A percentile compares a stretch with the other conserved stretches of the same genome.
These are phyloP conservation scores for Bolboschoenus planiculmis DNA, from an alignment of 176 grass and related monocot species.

Conservation along the genomic window DNA sequence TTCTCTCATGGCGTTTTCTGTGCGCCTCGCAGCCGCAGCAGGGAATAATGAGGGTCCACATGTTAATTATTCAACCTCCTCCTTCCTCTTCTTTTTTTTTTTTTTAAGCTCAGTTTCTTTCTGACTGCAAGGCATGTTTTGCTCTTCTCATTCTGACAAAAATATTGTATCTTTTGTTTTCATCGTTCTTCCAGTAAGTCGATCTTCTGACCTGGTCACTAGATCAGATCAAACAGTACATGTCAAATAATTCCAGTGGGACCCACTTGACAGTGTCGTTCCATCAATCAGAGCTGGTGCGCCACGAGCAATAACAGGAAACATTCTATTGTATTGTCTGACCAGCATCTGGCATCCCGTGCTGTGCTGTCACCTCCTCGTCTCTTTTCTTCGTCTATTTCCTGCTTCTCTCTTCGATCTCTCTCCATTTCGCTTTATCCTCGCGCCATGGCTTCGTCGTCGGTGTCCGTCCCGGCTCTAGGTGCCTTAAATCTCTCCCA, in stretches of 20 bases:
- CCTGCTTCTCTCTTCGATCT: not conserved
- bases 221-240: not conserved
- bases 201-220: not conserved
- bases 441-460: conserved; percentile 63
- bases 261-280: not conserved
- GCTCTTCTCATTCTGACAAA: not conserved
- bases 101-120: too few relatives aligned
- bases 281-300: not conserved
- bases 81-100: too few relatives aligned
- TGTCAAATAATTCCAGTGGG: not conserved
- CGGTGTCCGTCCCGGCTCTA: conserved; percentile 52
- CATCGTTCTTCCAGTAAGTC: not conserved
- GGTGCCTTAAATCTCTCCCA: conserved; percentile 25
- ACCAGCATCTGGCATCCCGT: conserved; percentile 8
- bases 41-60: not conserved
- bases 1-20: not conserved
- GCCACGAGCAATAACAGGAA: not conserved
- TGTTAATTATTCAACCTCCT: too few relatives aligned
- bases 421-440: conserved; percentile 6
- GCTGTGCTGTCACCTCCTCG: conserved; percentile 16
- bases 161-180: too few relatives aligned
- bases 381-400: not conserved
- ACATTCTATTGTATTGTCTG: conserved; percentile 1
- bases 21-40: not conserved
- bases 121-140: not conserved